Conservation (phyloP, 768 basidiomycete genomes). For the Pleurotus sapidus region DNA sequence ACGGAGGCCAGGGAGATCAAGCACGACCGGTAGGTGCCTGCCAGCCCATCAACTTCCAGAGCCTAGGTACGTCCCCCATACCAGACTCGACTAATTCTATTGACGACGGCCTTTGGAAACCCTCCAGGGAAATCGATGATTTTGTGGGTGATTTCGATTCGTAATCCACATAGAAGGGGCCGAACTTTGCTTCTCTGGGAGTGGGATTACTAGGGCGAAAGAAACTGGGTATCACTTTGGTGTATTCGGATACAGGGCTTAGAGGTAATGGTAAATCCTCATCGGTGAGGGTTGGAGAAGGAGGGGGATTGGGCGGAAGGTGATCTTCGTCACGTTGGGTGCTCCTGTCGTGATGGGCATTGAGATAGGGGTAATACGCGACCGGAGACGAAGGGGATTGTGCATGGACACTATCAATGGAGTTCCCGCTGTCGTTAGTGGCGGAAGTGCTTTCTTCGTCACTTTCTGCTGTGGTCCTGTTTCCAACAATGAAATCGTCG, state of each 20-base stretch:
- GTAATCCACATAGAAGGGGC: not conserved
- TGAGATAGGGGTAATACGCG: not conserved
- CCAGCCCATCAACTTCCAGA: constrained; percentile 6
- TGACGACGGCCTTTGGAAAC: not conserved
- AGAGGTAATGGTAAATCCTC: too few relatives aligned
- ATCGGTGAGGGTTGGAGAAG: not conserved
- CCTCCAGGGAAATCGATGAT: not conserved
- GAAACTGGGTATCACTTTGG: not conserved
- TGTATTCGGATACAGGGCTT: too few relatives aligned
- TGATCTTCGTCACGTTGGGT: not conserved
- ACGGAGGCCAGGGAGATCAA: not conserved
- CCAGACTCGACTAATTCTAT: too few relatives aligned
- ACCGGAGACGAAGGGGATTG: too few relatives aligned
- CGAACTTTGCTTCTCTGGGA: not conserved
- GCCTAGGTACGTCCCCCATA: not conserved
- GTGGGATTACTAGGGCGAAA: not conserved
- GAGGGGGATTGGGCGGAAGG: not conserved
- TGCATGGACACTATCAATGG: too few relatives aligned
- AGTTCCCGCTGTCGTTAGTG: too few relatives aligned
- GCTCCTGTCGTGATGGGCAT: not conserved
- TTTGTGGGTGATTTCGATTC: not conserved
- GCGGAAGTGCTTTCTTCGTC: too few relatives aligned
- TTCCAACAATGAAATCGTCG: not conserved
- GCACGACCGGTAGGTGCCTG: not conserved
- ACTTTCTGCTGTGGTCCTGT: too few relatives aligned